phyloP scores from a whole-genome alignment of 768 basidiomycete genomes.

The Phylloporus scabripes region DNA sequence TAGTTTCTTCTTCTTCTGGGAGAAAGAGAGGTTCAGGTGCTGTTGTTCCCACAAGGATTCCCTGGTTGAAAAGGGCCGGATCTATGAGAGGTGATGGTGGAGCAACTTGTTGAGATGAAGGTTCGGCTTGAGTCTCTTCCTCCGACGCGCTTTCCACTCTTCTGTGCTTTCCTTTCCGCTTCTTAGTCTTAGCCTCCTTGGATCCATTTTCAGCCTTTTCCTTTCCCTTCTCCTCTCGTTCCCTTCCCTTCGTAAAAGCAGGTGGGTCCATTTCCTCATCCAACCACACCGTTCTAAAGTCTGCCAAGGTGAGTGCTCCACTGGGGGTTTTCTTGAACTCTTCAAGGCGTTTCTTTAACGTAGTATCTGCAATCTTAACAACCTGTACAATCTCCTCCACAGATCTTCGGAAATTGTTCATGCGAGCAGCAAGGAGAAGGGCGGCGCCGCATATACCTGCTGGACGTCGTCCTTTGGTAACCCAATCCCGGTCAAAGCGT shows the following conservation, averaged over 20 bases:
- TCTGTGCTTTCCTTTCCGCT: conserved; percentile 35
- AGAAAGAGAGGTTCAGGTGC: conserved; percentile 36
- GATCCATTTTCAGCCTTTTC: conserved; percentile 34
- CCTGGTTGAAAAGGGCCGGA: conserved; percentile 54
- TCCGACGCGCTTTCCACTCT: conserved; percentile 37
- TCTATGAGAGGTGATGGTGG: conserved; percentile 40
- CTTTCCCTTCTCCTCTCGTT: conserved; percentile 57
- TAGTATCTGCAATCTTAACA: conserved; percentile 97
- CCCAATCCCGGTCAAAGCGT: conserved; percentile 96
- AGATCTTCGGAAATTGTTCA: conserved; percentile 95
- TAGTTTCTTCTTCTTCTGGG: conserved; percentile 40
- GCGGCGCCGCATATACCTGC: conserved; percentile 98
- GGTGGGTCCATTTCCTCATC: conserved; percentile 92
- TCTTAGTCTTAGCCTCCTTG: conserved; percentile 24
- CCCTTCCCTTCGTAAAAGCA: conserved; percentile 74
- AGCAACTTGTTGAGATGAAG: conserved; percentile 12
- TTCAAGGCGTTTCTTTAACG: conserved; percentile 85
- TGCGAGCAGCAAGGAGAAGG: conserved; percentile 89
- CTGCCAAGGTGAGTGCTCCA: conserved; percentile 77
- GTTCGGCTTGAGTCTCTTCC: conserved; percentile 20
- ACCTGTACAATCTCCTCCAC: conserved; percentile 97
- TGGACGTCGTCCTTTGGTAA: conserved; percentile 90
- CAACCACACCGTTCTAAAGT: conserved; percentile 87
- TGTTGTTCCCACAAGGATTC: conserved; percentile 58
- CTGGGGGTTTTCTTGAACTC: conserved; percentile 92